These are phyloP conservation scores for Arachis monticola DNA, from an alignment of 331 rosid species.

Conservation along the genomic window DNA sequence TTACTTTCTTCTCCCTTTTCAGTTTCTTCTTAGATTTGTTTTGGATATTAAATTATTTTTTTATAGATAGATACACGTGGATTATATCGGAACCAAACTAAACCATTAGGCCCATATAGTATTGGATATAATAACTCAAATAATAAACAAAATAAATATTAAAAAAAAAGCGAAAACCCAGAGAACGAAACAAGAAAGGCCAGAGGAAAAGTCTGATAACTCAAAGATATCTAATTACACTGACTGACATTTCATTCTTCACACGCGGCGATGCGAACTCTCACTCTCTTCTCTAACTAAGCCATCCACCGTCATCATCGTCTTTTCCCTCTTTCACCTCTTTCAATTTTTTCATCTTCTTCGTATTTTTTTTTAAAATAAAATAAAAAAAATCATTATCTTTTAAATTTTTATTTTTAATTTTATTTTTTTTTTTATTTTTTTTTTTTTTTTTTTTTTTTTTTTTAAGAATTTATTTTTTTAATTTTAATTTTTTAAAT, in stretches of 20 bases:
- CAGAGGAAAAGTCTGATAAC: too few relatives aligned
- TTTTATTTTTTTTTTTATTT: too few relatives aligned
- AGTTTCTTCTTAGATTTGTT: too few relatives aligned
- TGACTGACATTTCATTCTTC: constrained; percentile 33
- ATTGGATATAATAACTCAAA: too few relatives aligned
- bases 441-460: too few relatives aligned
- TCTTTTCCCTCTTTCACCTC: background rate
- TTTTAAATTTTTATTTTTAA: too few relatives aligned
- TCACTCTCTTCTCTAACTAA: background rate
- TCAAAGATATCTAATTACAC: background rate
- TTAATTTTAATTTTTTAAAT: too few relatives aligned
- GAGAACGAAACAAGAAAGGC: background rate
- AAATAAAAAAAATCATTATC: too few relatives aligned
- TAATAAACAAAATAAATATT: background rate
- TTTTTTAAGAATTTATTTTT: too few relatives aligned
- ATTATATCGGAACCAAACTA: background rate
- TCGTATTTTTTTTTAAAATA: background rate
- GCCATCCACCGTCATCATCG: constrained; percentile 29
- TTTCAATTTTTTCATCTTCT: background rate
- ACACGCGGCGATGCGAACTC: constrained; percentile 72
- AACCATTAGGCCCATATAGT: background rate
- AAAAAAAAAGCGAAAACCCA: background rate
- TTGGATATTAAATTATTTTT: too few relatives aligned
- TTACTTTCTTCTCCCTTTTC: too few relatives aligned
- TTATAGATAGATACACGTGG: constrained; percentile 15